Base-by-base conservation (phyloP, 2,329 filamentous ascomycete species). In the Fusarium nanum region DNA sequence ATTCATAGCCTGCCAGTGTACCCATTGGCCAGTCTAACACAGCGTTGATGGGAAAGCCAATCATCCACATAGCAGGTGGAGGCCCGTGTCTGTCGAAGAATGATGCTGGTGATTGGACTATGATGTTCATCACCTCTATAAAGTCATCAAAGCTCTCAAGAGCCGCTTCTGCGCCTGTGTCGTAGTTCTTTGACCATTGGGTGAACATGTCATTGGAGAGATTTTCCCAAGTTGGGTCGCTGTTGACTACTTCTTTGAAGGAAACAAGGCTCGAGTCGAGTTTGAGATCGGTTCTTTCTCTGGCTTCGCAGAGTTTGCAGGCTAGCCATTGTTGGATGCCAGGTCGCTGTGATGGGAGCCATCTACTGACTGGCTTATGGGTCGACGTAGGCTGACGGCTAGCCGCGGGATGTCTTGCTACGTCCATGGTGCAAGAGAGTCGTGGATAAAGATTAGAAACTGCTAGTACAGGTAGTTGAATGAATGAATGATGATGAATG, bases 21-120 rank as follows among this genome's bases (percentile, higher is more conserved):
- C 56, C 67, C 67, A 70, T 70, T 0, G 67, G 67, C 67, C 67
- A 70, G n/a, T 67, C 37, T 1, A 70, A 23, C 0, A 70, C 41
- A 0, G 67, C 40, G 5, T 63, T 64, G 18, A 67, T 64, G 1
- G 67, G 67, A 2, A 70, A 58, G 0, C 57, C 62, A 1, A 70
- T 40, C 13, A 70, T 22, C 0, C 54, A 60, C 11, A 56, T 63
- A 0, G 60, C 48, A 3, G 60, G 44, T 0, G 34, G 28, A 0
- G 60, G 60, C 0, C 16, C 27, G 1, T 56, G 7, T 8, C 12
- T 47, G 0, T 48, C 22, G 16, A 30, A 48, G n/a, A 64, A 64
- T 0, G 48, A 59, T 0, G 60, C 34, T 0, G 48, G 22, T 6
- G 58, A 63, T 16, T 56, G 34, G 1, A 64, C 44, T 0, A 64